Conservation (phyloP, 164 flowering plant species). For the Magnolia kwangsiensis region DNA sequence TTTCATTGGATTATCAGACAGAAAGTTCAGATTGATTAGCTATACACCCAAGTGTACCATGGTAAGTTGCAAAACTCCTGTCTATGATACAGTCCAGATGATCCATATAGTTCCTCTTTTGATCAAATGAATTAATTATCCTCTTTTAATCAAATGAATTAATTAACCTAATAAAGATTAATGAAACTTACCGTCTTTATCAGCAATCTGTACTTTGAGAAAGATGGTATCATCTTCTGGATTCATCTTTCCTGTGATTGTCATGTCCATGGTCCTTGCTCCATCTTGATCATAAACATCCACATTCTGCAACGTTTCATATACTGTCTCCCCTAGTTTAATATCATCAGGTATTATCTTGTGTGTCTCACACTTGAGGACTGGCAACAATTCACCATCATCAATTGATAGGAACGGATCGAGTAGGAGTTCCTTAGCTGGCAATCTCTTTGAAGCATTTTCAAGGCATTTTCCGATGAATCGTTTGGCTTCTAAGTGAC, state of each 20-base stretch:
- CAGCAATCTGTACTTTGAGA: slow-evolving; percentile 69
- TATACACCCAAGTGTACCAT: too few species aligned
- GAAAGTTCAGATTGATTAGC: too few species aligned
- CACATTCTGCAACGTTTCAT: neutral
- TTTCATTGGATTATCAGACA: too few species aligned
- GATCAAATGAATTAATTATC: neutral
- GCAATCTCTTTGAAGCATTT: slow-evolving; percentile 52
- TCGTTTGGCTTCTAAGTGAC: slow-evolving; percentile 50
- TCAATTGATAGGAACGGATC: slow-evolving; percentile 66
- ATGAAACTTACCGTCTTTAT: slow-evolving; percentile 47
- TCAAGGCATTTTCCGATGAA: slow-evolving; percentile 70
- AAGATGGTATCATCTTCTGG: slow-evolving; percentile 59
- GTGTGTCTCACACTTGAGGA: neutral
- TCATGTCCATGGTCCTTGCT: slow-evolving; percentile 45
- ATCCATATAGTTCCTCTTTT: neutral
- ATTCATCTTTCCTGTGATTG: slow-evolving; percentile 69
- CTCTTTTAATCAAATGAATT: neutral
- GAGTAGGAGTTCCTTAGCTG: slow-evolving; percentile 60
- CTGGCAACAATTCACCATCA: slow-evolving; percentile 22
- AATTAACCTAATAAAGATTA: neutral
- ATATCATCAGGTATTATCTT: neutral
- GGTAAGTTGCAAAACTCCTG: too few species aligned
- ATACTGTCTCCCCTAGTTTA: neutral
- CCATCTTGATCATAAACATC: neutral
- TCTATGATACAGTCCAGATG: too few species aligned